Evolutionary conservation across 2,329 filamentous ascomycete species (phyloP).

Genomic region (Proliferodiscus dingleyae): DNA sequence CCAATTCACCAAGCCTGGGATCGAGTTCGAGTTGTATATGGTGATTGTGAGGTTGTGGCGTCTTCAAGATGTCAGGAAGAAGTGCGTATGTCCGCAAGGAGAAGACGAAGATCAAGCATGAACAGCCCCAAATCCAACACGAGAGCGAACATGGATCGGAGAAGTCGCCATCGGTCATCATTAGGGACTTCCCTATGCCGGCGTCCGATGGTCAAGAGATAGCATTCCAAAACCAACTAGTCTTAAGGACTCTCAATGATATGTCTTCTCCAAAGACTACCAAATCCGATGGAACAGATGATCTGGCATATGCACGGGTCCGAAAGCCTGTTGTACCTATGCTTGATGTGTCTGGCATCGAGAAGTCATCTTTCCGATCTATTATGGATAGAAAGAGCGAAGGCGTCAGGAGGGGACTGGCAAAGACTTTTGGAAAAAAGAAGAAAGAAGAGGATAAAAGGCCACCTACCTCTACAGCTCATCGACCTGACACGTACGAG

Average conservation of each 20-base stretch:
- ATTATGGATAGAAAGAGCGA: constrained; percentile 52
- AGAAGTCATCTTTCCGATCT: constrained; percentile 49
- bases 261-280: constrained; percentile 4
- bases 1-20: too few relatives aligned
- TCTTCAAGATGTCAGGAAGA: constrained; percentile 48
- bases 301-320: constrained; percentile 15
- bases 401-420: constrained; percentile 47
- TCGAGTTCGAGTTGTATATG: too few relatives aligned
- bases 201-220: not conserved
- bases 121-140: not conserved
- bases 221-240: constrained; percentile 8
- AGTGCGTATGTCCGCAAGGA: constrained; percentile 56
- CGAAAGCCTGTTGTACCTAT: constrained; percentile 18
- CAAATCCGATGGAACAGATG: constrained; percentile 4
- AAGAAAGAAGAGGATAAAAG: constrained; percentile 33
- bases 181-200: constrained; percentile 19
- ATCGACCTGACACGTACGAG: constrained; percentile 13
- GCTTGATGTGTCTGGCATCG: constrained; percentile 46
- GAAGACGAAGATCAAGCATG: constrained; percentile 42
- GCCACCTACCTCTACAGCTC: constrained; percentile 13
- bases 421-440: constrained; percentile 47
- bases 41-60: too few relatives aligned
- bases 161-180: constrained; percentile 7
- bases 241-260: not conserved
- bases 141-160: constrained; percentile 8